phyloP scores from a whole-genome alignment of 2,329 filamentous ascomycete genomes.

The Aureobasidium sp. region DNA sequence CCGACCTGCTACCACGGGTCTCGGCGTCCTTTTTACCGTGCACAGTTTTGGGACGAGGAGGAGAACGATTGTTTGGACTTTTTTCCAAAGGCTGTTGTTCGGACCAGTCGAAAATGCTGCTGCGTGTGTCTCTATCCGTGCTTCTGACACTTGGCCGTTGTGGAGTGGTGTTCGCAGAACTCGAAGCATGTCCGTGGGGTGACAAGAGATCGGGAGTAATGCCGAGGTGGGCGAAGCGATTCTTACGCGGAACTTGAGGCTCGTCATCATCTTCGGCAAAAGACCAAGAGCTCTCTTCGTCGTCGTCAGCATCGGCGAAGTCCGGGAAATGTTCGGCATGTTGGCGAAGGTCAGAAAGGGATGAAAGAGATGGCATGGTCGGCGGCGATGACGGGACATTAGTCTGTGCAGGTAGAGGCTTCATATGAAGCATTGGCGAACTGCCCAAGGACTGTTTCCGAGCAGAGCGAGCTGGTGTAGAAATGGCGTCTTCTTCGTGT shows the following conservation, averaged over 20 bases:
- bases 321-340: constrained; percentile 23
- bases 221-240: constrained; percentile 13
- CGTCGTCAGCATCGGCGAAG: constrained; percentile 29
- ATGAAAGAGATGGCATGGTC: constrained; percentile 35
- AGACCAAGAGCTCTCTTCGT: constrained; percentile 29
- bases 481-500: constrained; percentile 44
- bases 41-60: constrained; percentile 64
- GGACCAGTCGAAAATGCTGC: constrained; percentile 73
- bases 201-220: constrained; percentile 18
- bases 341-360: constrained; percentile 30
- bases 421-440: constrained; percentile 25
- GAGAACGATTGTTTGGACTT: constrained; percentile 50
- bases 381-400: constrained; percentile 41
- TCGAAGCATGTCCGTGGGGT: constrained; percentile 23
- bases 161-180: constrained; percentile 31
- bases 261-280: constrained; percentile 28
- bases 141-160: constrained; percentile 31
- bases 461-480: constrained; percentile 41
- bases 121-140: constrained; percentile 42
- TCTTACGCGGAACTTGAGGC: neutral
- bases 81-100: constrained; percentile 60
- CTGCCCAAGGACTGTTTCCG: constrained; percentile 32
- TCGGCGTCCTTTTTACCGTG: constrained; percentile 70
- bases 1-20: constrained; percentile 60
- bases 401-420: constrained; percentile 17